phyloP scores from a whole-genome alignment of 2,329 filamentous ascomycete genomes.

The Trichoderma sp. region DNA sequence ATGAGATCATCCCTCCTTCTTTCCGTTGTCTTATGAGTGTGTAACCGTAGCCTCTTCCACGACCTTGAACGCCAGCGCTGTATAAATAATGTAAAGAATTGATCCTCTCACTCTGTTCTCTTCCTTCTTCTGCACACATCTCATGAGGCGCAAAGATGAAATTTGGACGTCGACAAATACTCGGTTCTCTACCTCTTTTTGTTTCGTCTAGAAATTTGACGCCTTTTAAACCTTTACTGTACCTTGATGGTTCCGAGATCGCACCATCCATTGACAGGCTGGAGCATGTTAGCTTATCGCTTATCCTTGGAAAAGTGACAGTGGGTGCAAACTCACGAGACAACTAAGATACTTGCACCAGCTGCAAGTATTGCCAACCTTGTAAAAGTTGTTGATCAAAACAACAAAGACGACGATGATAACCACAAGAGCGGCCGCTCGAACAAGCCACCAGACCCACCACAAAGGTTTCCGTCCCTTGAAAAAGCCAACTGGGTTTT shows the following conservation, averaged over 20 bases:
- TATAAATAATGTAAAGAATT: conserved; percentile 29
- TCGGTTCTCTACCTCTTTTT: neutral
- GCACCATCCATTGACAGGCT: conserved; percentile 69
- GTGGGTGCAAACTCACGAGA: conserved; percentile 63
- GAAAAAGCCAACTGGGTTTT: conserved; percentile 75
- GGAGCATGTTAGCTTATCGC: conserved; percentile 26
- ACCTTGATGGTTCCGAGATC: conserved; percentile 44
- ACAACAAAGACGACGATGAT: conserved; percentile 83
- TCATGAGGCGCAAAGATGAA: neutral
- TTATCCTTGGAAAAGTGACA: neutral
- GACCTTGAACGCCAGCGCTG: conserved; percentile 36
- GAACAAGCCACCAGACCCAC: conserved; percentile 96
- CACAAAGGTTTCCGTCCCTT: conserved; percentile 88
- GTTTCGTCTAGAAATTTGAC: neutral
- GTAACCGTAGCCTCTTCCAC: neutral
- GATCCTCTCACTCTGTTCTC: conserved; percentile 16
- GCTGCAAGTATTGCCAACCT: conserved; percentile 67
- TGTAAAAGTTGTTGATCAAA: conserved; percentile 88
- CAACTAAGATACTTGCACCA: conserved; percentile 98
- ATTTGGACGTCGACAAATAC: neutral
- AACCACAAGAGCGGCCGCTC: conserved; percentile 73
- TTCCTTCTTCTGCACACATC: neutral
- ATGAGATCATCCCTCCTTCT: neutral
- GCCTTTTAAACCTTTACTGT: neutral
- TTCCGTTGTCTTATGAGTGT: neutral